Evolutionary conservation across 192 early-diverging fungal species (phyloP), one percentile per base, ranked within the genome.

Genomic region (Linnemannia elongata): DNA sequence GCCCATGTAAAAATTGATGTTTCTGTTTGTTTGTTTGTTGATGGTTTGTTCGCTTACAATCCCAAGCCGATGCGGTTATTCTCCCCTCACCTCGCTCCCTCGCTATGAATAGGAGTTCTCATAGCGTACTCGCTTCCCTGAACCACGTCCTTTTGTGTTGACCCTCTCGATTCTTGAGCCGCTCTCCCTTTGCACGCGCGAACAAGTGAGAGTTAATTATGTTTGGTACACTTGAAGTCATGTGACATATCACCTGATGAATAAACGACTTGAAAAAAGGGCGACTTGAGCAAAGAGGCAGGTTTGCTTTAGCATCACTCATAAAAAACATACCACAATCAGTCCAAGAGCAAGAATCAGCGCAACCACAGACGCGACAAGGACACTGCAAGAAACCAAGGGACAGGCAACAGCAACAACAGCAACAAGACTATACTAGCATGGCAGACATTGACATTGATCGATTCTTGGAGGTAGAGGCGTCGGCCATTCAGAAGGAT

Each of bases 371-470:
- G 60, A 15, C 13, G n/a, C 55, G n/a, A 27, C 24, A 60, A 66
- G n/a, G 10, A 35, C 60, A 66, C 60, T 15, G 13, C 10, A 6
- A 66, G 24, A 12, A 66, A 66, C 0, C 30, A 33, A 63, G n/a
- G 9, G 24, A 60, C 57, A 60, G 6, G 24, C 60, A 33, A 66
- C n/a, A 66, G 2, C 60, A 66, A 30, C 60, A 1, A 33, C 60
- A 66, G 27, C 3, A 71, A 41, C 38, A 71, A 24, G 45, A 41
- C 20, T 42, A 47, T 49, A 33, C 42, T 47, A 17, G 12, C 66
- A 87, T 87, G 85, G 88, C 81, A 33, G 90, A 91, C 60, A 54
- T 89, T 60, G 91, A 92, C 78, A 88, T 93, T 66, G 91, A 91
- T 47, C 89, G 89, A 13, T 85, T 91, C 49, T 76, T 93, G 33